Base-by-base conservation (phyloP, 2,329 filamentous ascomycete genomes). In the Neonectria sp. region DNA sequence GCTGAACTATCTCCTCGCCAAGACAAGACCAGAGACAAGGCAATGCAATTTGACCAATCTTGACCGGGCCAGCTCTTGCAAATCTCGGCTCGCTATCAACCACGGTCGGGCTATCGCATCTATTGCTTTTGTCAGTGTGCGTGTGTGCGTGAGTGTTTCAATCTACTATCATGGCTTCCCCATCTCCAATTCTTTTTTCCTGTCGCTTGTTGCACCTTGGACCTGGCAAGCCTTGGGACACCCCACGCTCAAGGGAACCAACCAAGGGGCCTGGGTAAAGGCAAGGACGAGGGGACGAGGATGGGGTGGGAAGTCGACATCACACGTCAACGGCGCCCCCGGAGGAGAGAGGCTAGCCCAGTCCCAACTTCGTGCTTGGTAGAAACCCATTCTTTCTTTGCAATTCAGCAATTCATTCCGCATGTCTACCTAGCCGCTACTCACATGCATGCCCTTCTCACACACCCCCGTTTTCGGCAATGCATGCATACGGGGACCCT, bases 311-410 rank as follows among this genome's bases (percentile, higher is more conserved):
- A 53, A 57, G 53, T 58, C 53, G 51, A 73, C 68, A 71, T 71
- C 68, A 69, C 68, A 70, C 62, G 68, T 74, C 72, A 74, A 74
- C 65, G 64, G 63, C 53, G 64, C 60, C 61, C 63, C 66, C 65
- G 62, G 60, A 59, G 40, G 33, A 60, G 46, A 37, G 56, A 43
- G 9, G 9, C 31, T 12, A 33, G 31, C 31, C 31, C 31, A 11
- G 31, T 33, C n/a, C 35, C 33, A 17, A 40, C 15, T 35, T 40
- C 27, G 31, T 24, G 33, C n/a, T 55, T 46, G 56, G 46, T 40
- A 40, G 27, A 27, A 25, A 45, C 35, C 35, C 40, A 33, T 62
- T 62, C 49, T 49, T 46, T 37, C 48, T 27, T 51, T 55, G 46
- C 58, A 40, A 35, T 27, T 35, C 33, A 29, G 35, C 35, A 46